Evolutionary conservation across 345 rosid genomes (phyloP), one percentile per base, ranked within the genome.

Genomic region (Ceriops decandra): DNA sequence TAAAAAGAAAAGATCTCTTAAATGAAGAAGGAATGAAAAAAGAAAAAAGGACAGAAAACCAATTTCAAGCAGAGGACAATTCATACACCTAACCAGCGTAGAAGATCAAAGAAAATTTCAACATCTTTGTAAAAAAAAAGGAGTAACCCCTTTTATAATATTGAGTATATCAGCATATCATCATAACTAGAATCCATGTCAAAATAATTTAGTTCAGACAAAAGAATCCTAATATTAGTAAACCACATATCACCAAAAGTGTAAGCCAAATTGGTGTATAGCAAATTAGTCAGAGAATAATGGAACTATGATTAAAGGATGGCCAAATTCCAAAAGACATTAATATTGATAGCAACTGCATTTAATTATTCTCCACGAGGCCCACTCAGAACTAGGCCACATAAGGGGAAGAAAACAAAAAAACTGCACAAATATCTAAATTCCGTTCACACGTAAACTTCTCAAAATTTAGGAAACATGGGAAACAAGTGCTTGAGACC

Each of bases 241-340:
- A 31, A 52, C 11, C n/a, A 6, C 20, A 27, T 6, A 20, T 27
- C 38, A 30, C 28, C 24, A 22, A 13, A 51, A 60, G 57, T 47
- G 33, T 21, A 69, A 69, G 65, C 24, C 22, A n/a, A 59, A 15
- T 7, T 2, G 19, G n/a, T 38, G 27, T n/a, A 42, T 16, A 22
- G 7, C 59, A 51, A 52, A 47, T 57, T 27, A 63, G 69, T n/a
- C 57, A 33, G 33, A 64, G 7, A 59, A 42, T 38, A 9, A 38
- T 33, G 36, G 7, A 66, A 36, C 35, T 20, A 65, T 36, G 13
- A 61, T 51, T 21, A 66, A n/a, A 60, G 35, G 27, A n/a, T 59
- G n/a, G 27, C 22, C 38, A 65, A 26, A 54, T 19, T n/a, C 58
- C 47, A 64, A 15, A 62, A 51, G 19, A 54, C 16, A 57, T 27